Percentiles rank a stretch among this genome's conserved stretches.
Evolutionary conservation across 2,329 filamentous ascomycete species (phyloP).

Genomic region (Trichoderma lentiforme): DNA sequence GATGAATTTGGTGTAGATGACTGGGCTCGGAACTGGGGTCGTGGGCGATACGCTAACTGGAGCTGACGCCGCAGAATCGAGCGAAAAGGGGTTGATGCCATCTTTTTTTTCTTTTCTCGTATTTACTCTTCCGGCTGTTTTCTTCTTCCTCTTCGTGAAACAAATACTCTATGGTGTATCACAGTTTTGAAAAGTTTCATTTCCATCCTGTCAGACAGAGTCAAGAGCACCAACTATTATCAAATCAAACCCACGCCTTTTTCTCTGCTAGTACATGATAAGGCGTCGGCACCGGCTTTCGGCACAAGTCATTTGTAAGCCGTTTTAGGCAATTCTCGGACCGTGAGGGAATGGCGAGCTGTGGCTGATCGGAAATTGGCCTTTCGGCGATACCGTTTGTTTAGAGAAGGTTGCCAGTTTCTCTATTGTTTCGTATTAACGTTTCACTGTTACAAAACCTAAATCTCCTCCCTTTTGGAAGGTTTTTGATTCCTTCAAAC

Average conservation of each 20-base stretch:
- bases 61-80: slow-evolving; percentile 12
- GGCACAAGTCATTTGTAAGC: slow-evolving; percentile 10
- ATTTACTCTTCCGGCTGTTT: neutral
- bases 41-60: slow-evolving; percentile 5
- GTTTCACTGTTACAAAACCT: neutral
- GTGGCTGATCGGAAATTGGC: slow-evolving; percentile 2
- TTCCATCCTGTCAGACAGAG: neutral
- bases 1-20: slow-evolving; percentile 11
- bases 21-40: slow-evolving; percentile 1
- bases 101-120: neutral
- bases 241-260: neutral
- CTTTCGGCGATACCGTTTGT: neutral
- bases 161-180: neutral
- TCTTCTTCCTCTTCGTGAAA: neutral
- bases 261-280: neutral
- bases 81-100: slow-evolving; percentile 13
- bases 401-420: neutral
- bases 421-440: neutral
- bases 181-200: neutral
- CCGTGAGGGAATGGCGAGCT: neutral
- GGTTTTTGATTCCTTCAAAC: neutral
- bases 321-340: slow-evolving; percentile 8
- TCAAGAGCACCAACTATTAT: neutral
- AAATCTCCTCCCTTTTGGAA: neutral
- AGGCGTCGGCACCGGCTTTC: neutral